Evolutionary conservation across 805 yeast genomes (phyloP).

Genomic region (Metschnikowia kunwiensis): DNA sequence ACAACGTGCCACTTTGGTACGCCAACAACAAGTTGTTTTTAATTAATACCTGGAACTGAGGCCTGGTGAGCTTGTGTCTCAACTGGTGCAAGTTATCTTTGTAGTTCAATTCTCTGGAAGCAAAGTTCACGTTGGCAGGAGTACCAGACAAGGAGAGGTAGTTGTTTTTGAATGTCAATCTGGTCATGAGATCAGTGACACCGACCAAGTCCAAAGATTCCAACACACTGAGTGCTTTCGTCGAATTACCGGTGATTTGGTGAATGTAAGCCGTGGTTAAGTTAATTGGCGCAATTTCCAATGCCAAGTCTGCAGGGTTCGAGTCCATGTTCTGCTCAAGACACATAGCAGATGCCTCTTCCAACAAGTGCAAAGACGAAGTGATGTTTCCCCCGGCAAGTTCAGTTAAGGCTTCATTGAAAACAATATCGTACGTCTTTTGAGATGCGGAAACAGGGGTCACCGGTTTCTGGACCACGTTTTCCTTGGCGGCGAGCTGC

Average conservation of each 20-base stretch:
- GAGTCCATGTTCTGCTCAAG: conserved; percentile 31
- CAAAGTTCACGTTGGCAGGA: conserved; percentile 19
- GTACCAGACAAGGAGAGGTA: conserved; percentile 26
- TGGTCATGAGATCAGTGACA: conserved; percentile 38
- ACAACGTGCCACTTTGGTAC: conserved; percentile 37
- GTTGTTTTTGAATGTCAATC: conserved; percentile 46
- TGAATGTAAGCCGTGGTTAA: conserved; percentile 58
- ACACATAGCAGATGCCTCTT: conserved; percentile 46
- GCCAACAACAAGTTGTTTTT: conserved; percentile 47
- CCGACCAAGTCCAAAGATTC: conserved; percentile 20
- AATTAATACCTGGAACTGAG: conserved; percentile 39
- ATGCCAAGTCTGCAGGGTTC: conserved; percentile 41
- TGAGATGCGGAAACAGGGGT: conserved; percentile 16
- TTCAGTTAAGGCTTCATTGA: conserved; percentile 55
- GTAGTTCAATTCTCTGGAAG: conserved; percentile 34
- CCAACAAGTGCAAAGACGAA: conserved; percentile 42
- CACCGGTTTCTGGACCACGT: conserved; percentile 2
- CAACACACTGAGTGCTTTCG: conserved; percentile 13
- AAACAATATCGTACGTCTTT: conserved; percentile 53
- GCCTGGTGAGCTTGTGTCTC: conserved; percentile 25
- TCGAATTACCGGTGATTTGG: conserved; percentile 20
- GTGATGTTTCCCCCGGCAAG: conserved; percentile 40
- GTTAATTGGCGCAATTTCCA: conserved; percentile 58
- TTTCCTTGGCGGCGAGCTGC: conserved; percentile 31
- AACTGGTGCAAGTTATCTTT: conserved; percentile 22